Percentiles rank a stretch among this genome's conserved stretches.
Conservation (phyloP, 345 rosid genomes). For the Brassica cretica region DNA sequence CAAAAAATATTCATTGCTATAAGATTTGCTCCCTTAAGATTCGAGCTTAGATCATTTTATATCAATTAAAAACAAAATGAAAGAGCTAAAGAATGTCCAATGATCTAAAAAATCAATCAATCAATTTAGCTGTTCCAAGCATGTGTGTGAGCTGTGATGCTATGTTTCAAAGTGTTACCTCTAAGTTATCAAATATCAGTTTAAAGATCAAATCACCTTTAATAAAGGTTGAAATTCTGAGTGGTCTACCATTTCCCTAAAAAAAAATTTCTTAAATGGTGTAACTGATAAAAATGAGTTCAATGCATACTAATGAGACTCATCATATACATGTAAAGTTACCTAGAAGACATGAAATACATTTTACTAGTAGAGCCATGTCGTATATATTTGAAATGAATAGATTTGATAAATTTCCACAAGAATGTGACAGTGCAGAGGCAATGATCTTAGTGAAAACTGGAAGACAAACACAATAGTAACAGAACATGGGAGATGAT, state of each 20-base stretch:
- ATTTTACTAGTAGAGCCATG: background rate
- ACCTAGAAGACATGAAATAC: background rate
- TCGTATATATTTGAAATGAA: background rate
- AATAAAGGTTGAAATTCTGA: background rate
- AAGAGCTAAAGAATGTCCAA: constrained; percentile 21
- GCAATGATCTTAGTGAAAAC: constrained; percentile 15
- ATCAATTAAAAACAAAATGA: background rate
- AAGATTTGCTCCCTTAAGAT: constrained; percentile 37
- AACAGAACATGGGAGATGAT: constrained; percentile 22
- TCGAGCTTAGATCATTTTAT: constrained; percentile 28
- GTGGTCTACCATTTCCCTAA: constrained; percentile 11
- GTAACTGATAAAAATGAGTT: background rate
- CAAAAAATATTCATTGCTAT: constrained; percentile 31
- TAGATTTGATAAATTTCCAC: background rate
- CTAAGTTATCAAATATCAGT: constrained; percentile 16
- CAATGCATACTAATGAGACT: background rate
- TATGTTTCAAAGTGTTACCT: constrained; percentile 25
- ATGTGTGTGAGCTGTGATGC: constrained; percentile 39
- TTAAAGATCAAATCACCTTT: constrained; percentile 8
- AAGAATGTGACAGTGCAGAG: constrained; percentile 17
- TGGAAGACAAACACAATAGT: constrained; percentile 26
- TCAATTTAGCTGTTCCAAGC: constrained; percentile 31
- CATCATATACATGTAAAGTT: background rate
- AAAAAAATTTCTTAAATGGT: background rate
- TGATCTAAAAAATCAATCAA: background rate